Evolutionary conservation across 2,329 filamentous ascomycete genomes (phyloP).

Genomic region (Chrysoporthe cubensis): DNA sequence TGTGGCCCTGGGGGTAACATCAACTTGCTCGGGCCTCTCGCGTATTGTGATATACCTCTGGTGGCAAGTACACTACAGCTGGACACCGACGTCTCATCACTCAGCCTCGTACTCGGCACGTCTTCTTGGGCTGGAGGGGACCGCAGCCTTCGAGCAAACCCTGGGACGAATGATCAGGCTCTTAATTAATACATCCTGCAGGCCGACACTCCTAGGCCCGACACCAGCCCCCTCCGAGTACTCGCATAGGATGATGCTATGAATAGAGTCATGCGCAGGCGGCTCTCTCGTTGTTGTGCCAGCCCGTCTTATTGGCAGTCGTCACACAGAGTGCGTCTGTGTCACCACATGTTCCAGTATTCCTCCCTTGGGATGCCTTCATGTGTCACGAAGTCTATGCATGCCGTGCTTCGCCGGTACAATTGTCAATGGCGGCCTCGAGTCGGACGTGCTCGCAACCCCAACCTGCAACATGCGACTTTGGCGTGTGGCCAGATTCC

Average conservation of each 20-base stretch:
- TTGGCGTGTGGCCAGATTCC: not conserved
- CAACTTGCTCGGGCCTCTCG: not conserved
- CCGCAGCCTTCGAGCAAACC: not conserved
- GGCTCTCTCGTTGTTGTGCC: not conserved
- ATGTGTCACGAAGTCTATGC: not conserved
- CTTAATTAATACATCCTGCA: not conserved
- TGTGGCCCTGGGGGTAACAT: not conserved
- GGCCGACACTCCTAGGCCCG: not conserved
- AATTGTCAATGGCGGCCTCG: not conserved
- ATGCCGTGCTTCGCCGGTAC: not conserved
- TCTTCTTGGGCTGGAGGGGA: not conserved
- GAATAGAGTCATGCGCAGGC: not conserved
- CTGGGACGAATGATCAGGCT: not conserved
- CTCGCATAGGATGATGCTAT: slow-evolving; percentile 1
- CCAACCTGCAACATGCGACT: not conserved
- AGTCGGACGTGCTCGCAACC: not conserved
- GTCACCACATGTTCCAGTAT: slow-evolving; percentile 17
- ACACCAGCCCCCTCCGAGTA: not conserved
- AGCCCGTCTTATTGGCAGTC: not conserved
- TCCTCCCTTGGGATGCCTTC: not conserved
- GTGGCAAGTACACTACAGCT: too few relatives aligned
- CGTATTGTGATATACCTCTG: too few relatives aligned
- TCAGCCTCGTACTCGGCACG: not conserved
- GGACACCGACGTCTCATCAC: too few relatives aligned
- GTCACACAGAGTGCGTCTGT: slow-evolving; percentile 19